Base-by-base conservation (phyloP, 768 basidiomycete species). In the Pholiota molesta region DNA sequence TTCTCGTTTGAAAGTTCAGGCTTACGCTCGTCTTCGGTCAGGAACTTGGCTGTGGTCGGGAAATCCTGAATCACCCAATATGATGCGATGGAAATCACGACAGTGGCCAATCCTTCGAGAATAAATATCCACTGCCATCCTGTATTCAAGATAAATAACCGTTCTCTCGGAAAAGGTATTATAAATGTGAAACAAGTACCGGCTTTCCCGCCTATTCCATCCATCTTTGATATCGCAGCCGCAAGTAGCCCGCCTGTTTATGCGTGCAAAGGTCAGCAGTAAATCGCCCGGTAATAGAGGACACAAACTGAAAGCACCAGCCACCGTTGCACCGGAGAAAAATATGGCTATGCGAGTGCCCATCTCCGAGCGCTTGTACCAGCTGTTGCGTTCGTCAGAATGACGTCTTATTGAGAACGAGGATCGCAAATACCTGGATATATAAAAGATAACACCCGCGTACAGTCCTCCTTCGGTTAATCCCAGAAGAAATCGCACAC, bases 61-160 rank as follows among this genome's bases (percentile, higher is more conserved):
- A 92, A 93, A 71, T 92, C 91, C 66, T 89, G 83, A 16, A 94
- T 82, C 52, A 92, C 73, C 83, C 86, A 92, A 76, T 83, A 92
- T 0, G 90, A 89, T 1, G 78, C 78, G 9, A 84, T 56, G 9
- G 84, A 84, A 52, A 82, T 79, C 1, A 89, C 28, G 33, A 92
- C 77, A 0, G 92, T 93, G 40, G 84, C 76, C 37, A 91, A 74
- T 3, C 92, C 92, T 72, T 91, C 90, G 5, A 92, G 69, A 62
- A 92, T 90, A 70, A 90, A 90, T 58, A 88, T 87, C 88, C 86
- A 89, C 13, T 85, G 82, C 87, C 86, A 87, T 10, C 81, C 78
- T 79, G 10, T 21, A 45, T 23, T 23, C 5, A 9, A n/a, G 8
- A 29, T 23, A 3, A 35, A 16, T 13, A 52, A 26, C 9, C 47